These are phyloP conservation scores for Craspedostauros australis DNA, from an alignment of 108 stramenopile genomes.

Conservation along the genomic window DNA sequence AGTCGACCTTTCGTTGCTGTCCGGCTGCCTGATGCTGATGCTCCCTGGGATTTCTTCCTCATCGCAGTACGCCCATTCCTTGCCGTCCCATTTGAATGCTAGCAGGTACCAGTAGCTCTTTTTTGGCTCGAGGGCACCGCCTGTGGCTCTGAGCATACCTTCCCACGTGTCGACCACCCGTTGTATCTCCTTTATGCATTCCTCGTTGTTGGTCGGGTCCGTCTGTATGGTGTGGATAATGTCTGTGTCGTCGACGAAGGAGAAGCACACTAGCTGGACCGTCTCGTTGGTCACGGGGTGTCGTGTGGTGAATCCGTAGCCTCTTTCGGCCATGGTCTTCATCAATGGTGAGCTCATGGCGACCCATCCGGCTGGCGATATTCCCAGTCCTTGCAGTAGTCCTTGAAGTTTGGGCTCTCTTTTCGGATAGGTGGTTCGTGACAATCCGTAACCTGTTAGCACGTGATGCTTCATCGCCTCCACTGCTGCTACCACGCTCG, in stretches of 20 bases:
- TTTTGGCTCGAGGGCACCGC: conserved; percentile 1
- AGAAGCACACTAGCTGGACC: conserved; percentile 3
- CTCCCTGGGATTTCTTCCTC: no score
- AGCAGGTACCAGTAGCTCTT: conserved; percentile 4
- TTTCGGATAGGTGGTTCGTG: background rate
- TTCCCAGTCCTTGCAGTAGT: conserved; percentile 33
- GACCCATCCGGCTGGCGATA: conserved; percentile 28
- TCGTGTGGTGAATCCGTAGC: conserved; percentile 1
- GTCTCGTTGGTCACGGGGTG: background rate
- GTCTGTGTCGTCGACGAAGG: conserved; percentile 32
- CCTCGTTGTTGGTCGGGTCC: no score
- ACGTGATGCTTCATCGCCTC: conserved; percentile 4
- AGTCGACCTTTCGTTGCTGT: no score
- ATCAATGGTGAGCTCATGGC: conserved; percentile 18
- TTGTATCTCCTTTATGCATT: conserved; percentile 2
- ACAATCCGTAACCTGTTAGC: conserved; percentile 1
- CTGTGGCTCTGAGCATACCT: conserved; percentile 4
- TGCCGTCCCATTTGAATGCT: no score
- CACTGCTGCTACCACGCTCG: background rate
- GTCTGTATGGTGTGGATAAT: background rate
- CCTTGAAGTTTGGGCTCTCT: conserved; percentile 1
- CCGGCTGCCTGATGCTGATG: no score
- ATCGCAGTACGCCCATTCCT: no score
- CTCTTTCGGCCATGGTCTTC: conserved; percentile 1
- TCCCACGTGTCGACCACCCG: background rate